Evolutionary conservation across 1,284 basidiomycete species (phyloP), one percentile per base, ranked within the genome.

Genomic region (Chondrostereum purpureum): DNA sequence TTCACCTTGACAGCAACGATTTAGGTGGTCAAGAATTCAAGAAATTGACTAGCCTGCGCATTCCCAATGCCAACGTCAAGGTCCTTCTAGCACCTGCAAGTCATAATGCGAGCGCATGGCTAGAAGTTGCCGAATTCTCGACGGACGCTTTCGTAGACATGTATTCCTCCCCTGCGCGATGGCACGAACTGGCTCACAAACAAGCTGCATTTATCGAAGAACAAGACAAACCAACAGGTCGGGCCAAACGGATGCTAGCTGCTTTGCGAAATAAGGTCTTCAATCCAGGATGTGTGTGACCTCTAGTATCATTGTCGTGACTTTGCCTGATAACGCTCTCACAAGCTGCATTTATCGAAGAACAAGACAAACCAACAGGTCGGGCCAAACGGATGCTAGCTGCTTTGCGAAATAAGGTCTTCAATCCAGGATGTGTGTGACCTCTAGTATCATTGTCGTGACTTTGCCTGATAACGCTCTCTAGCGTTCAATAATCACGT

Each of bases 1-100:
- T 92, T 16, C 67, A 67, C 21, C 53, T 89, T 11, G 78, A 86
- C 47, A 80, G 68, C 50, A 92, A 91, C 55, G 85, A 92, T 55
- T 65, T 86, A 36, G 81, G 83, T 1, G 80, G 84, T 10, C 68
- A 76, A 37, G 67, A 72, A 20, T 82, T 86, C 57, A 70, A 74
- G 24, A 86, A 73, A 56, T 64, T 80, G 22, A 76, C 70, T 2
- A 78, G 73, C 52, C 20, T 89, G 6, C 70, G 66, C 38, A 44
- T 85, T 11, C 82, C 85, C 11, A 51, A 62, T 23, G 63, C 70
- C 8, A 62, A 60, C 19, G 38, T 73, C 18, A 77, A 74, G 49
- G 56, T 76, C 6, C 62, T 83, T 34, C 54, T 78, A 22, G 64
- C 65, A 27, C 64, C 67, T 3, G 63, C 63, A 3, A 48, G 58